phyloP scores from a whole-genome alignment of 352 stramenopile genomes.

The Elongisporangium prolatum region DNA sequence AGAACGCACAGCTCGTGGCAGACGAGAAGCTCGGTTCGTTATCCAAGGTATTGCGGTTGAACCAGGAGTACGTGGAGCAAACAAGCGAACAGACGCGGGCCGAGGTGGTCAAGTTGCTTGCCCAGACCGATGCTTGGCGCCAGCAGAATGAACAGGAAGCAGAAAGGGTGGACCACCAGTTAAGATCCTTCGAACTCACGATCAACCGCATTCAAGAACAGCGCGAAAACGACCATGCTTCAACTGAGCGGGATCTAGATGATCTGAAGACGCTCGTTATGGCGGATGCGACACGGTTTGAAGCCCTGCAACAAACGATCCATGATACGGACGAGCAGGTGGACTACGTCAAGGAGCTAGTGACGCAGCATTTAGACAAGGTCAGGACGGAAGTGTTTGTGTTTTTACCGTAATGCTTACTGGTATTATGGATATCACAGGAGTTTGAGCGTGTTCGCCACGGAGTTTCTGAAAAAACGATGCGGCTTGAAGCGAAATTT shows the following conservation, averaged over 20 bases:
- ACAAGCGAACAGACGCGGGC: constrained; percentile 29
- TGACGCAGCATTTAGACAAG: constrained; percentile 41
- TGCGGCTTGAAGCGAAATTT: constrained; percentile 39
- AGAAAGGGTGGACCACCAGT: background rate
- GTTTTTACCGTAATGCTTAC: background rate
- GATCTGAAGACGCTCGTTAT: constrained; percentile 50
- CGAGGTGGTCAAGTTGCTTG: constrained; percentile 29
- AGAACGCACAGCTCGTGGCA: constrained; percentile 29
- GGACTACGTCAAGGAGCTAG: constrained; percentile 31
- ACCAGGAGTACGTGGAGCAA: constrained; percentile 72
- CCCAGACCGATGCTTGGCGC: constrained; percentile 41
- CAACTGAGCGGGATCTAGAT: constrained; percentile 33
- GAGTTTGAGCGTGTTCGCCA: constrained; percentile 49
- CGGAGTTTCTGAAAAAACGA: constrained; percentile 53
- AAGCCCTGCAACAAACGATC: constrained; percentile 28
- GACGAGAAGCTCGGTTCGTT: constrained; percentile 64
- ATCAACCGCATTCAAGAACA: background rate
- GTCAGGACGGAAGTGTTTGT: constrained; percentile 7
- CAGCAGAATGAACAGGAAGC: constrained; percentile 16
- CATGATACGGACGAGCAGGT: constrained; percentile 32
- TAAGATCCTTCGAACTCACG: background rate
- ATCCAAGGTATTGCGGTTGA: constrained; percentile 61
- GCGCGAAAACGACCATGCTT: constrained; percentile 17
- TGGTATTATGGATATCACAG: constrained; percentile 12
- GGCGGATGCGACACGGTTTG: constrained; percentile 31